Conservation (phyloP, 2,329 filamentous ascomycete genomes). For the Xylariaceae sp. region DNA sequence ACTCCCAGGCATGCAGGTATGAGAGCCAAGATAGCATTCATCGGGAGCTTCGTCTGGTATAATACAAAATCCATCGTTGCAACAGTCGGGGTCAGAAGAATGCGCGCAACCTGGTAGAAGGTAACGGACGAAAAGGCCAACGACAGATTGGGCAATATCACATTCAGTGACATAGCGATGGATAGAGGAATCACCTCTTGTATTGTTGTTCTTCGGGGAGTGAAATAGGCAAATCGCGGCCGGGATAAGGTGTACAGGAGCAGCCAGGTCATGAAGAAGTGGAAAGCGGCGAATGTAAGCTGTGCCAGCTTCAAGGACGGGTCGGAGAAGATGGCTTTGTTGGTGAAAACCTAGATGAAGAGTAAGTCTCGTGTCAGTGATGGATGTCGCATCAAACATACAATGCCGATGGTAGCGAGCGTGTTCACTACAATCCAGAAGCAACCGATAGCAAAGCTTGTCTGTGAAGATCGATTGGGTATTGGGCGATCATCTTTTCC, state of each 20-base stretch:
- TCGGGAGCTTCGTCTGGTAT: slow-evolving; percentile 54
- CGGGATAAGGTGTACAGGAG: slow-evolving; percentile 60
- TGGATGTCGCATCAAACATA: slow-evolving; percentile 32
- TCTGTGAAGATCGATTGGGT: slow-evolving; percentile 30
- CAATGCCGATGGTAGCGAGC: slow-evolving; percentile 59
- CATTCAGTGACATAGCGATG: slow-evolving; percentile 63
- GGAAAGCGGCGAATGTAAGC: slow-evolving; percentile 63
- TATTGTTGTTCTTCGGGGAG: slow-evolving; percentile 51
- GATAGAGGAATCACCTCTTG: slow-evolving; percentile 60
- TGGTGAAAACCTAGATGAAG: slow-evolving; percentile 58
- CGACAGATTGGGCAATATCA: slow-evolving; percentile 65
- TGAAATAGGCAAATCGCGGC: slow-evolving; percentile 55
- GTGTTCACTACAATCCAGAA: slow-evolving; percentile 61
- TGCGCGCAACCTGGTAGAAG: slow-evolving; percentile 67
- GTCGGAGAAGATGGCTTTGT: slow-evolving; percentile 66
- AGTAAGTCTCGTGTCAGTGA: slow-evolving; percentile 12
- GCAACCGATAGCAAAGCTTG: slow-evolving; percentile 37
- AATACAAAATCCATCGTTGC: slow-evolving; percentile 62
- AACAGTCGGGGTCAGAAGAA: slow-evolving; percentile 62
- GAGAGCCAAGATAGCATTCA: slow-evolving; percentile 50
- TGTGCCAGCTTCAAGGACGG: slow-evolving; percentile 58
- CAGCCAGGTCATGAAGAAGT: slow-evolving; percentile 63
- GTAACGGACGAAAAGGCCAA: slow-evolving; percentile 64
- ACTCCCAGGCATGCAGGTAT: slow-evolving; percentile 61
- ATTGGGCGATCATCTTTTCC: slow-evolving; percentile 29